These are phyloP conservation scores for Venturia nashicola DNA, from an alignment of 2,329 filamentous ascomycete genomes.

Conservation along the genomic window DNA sequence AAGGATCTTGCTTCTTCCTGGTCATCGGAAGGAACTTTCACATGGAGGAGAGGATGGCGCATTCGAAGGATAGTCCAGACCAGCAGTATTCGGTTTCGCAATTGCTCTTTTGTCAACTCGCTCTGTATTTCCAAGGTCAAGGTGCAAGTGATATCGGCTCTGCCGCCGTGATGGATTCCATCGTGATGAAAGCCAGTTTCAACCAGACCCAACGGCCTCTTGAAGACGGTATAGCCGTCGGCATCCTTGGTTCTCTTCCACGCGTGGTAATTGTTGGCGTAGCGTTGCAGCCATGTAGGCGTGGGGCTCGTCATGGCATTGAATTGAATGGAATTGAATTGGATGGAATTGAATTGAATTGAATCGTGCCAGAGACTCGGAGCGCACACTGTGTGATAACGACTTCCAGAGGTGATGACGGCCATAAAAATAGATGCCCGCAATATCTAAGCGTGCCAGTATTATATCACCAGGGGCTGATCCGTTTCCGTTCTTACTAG, in stretches of 20 bases:
- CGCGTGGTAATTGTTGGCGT: constrained; percentile 24
- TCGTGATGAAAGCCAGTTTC: constrained; percentile 33
- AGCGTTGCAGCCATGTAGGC: constrained; percentile 27
- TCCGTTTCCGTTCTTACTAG: no score
- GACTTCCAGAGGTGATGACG: neutral
- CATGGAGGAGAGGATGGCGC: constrained; percentile 26
- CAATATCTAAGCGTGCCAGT: neutral
- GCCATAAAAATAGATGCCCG: neutral
- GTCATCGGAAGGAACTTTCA: constrained; percentile 17
- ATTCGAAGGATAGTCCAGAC: constrained; percentile 29
- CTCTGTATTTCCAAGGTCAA: constrained; percentile 25
- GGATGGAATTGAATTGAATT: neutral
- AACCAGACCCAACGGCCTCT: constrained; percentile 29
- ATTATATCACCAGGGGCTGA: neutral
- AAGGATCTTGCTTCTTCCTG: constrained; percentile 16
- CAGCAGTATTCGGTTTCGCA: constrained; percentile 23
- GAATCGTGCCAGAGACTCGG: neutral
- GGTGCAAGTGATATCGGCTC: constrained; percentile 31
- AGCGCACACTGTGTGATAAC: neutral
- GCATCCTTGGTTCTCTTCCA: constrained; percentile 19
- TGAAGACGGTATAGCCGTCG: constrained; percentile 17
- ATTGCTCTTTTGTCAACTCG: constrained; percentile 17
- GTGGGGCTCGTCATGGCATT: neutral
- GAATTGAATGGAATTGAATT: neutral
- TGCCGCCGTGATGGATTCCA: constrained; percentile 30